phyloP scores from a whole-genome alignment of 2,329 filamentous ascomycete species.

The Tolypocladium nubicola region DNA sequence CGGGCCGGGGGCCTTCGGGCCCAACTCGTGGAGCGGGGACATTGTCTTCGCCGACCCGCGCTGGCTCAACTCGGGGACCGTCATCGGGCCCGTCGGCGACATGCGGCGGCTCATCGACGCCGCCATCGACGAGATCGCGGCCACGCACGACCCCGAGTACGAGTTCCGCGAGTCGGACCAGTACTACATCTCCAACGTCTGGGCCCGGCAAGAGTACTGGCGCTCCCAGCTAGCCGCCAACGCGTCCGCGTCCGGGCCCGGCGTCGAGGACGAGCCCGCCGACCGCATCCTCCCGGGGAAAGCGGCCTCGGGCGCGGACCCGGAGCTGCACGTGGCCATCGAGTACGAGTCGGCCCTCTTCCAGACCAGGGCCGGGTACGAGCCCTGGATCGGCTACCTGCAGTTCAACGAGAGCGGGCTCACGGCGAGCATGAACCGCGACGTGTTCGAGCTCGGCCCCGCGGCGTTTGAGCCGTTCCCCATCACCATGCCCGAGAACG shows the following conservation, averaged over 20 bases:
- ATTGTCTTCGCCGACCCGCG: slow-evolving; percentile 21
- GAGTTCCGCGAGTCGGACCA: slow-evolving; percentile 28
- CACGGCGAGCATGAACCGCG: slow-evolving; percentile 11
- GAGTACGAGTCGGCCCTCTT: slow-evolving; percentile 30
- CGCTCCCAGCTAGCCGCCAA: slow-evolving; percentile 18
- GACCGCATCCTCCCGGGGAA: slow-evolving; percentile 12
- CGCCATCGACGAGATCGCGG: slow-evolving; percentile 17
- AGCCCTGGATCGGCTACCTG: slow-evolving; percentile 21
- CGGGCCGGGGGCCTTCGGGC: slow-evolving; percentile 21
- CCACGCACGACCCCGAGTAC: slow-evolving; percentile 20
- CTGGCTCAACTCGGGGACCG: slow-evolving; percentile 35
- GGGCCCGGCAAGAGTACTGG: slow-evolving; percentile 30
- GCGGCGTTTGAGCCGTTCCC: slow-evolving; percentile 15
- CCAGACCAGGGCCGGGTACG: slow-evolving; percentile 26
- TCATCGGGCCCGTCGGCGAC: slow-evolving; percentile 27
- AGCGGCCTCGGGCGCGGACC: slow-evolving; percentile 8
- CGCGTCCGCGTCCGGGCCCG: neutral
- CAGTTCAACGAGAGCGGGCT: slow-evolving; percentile 17
- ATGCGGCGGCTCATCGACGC: slow-evolving; percentile 15
- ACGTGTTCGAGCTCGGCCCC: slow-evolving; percentile 13
- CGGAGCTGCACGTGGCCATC: slow-evolving; percentile 25
- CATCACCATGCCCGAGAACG: slow-evolving; percentile 21
- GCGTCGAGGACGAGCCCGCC: slow-evolving; percentile 6
- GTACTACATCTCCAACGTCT: slow-evolving; percentile 31
- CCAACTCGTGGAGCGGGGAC: slow-evolving; percentile 20